phyloP scores from a whole-genome alignment of 306 rosid genomes.

The Sicyos edulis region DNA sequence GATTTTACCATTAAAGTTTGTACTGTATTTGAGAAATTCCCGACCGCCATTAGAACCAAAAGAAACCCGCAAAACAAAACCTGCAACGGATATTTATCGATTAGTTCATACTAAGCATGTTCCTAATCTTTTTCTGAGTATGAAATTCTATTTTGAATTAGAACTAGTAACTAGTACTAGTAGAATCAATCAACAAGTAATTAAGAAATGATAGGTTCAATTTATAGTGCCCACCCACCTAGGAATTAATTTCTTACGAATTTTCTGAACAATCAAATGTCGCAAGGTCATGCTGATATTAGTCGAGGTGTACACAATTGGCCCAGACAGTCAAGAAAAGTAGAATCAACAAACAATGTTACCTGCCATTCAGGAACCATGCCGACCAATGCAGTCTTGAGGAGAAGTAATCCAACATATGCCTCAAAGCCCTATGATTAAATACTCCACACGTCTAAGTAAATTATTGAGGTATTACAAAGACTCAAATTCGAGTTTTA shows the following conservation, averaged over 20 bases:
- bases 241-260: too few relatives aligned
- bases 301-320: too few relatives aligned
- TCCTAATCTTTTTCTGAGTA: neutral
- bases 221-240: too few relatives aligned
- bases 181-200: too few relatives aligned
- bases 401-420: slow-evolving; percentile 73
- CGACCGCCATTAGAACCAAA: slow-evolving; percentile 81
- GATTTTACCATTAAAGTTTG: slow-evolving; percentile 77
- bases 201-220: too few relatives aligned
- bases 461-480: slow-evolving; percentile 19
- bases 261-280: too few relatives aligned
- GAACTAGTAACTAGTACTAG: slow-evolving; percentile 4
- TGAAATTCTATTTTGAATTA: neutral
- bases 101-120: slow-evolving; percentile 4
- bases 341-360: slow-evolving; percentile 22
- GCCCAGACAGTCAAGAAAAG: too few relatives aligned
- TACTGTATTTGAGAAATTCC: slow-evolving; percentile 85
- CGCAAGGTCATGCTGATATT: too few relatives aligned
- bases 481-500: neutral
- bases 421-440: slow-evolving; percentile 90
- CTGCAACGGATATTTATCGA: slow-evolving; percentile 41
- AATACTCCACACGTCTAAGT: neutral
- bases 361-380: slow-evolving; percentile 96
- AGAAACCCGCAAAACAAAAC: slow-evolving; percentile 79
- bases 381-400: slow-evolving; percentile 60